Conservation (phyloP, 352 stramenopile species). For the Phytophthora rubi region DNA sequence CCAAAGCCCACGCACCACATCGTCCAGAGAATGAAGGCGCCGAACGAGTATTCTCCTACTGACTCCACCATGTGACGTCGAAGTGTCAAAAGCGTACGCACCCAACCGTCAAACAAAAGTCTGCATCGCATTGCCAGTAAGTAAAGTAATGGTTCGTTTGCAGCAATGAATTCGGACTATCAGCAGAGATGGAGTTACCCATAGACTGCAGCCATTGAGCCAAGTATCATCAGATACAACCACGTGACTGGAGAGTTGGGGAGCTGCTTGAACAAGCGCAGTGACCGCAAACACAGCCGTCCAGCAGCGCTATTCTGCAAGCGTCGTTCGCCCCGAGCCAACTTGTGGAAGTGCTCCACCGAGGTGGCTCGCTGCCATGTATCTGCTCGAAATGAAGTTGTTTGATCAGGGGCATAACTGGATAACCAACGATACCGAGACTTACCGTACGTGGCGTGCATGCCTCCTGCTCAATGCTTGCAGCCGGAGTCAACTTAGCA, state of each 20-base stretch:
- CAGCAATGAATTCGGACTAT: not conserved
- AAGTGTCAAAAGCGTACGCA: constrained; percentile 62
- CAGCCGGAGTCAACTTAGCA: not conserved
- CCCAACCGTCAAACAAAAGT: constrained; percentile 70
- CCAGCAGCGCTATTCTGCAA: constrained; percentile 56
- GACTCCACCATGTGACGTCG: constrained; percentile 56
- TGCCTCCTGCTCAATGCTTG: not conserved
- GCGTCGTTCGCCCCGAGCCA: constrained; percentile 59
- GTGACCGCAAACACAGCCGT: constrained; percentile 61
- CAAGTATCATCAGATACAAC: constrained; percentile 74
- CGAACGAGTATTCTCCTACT: constrained; percentile 60
- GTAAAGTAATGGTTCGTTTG: not conserved
- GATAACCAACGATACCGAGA: not conserved
- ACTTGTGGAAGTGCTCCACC: constrained; percentile 66
- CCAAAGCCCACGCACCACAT: constrained; percentile 63
- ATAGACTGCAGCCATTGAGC: constrained; percentile 62
- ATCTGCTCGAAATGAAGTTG: constrained; percentile 39
- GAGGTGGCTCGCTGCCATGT: constrained; percentile 74
- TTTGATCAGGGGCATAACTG: not conserved
- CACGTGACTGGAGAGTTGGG: constrained; percentile 85
- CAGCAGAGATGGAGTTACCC: constrained; percentile 42
- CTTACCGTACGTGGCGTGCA: constrained; percentile 33
- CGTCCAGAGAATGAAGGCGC: constrained; percentile 69
- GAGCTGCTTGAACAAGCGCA: constrained; percentile 77
- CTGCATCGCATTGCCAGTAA: constrained; percentile 24